Conservation (phyloP, 2,329 filamentous ascomycete species). For the Aureobasidium sp. region DNA sequence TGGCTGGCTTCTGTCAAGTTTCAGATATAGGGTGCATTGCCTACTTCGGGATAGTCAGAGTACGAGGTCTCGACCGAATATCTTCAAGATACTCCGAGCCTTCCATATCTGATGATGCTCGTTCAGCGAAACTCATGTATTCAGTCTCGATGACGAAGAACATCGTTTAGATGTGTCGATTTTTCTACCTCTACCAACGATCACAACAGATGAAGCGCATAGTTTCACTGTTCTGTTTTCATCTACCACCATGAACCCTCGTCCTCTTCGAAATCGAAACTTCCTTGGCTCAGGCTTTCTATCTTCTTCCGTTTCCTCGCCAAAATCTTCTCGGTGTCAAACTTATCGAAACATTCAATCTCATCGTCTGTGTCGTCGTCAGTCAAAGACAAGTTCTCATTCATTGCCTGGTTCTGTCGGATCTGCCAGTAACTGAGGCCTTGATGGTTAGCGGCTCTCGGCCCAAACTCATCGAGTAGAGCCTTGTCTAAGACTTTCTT, state of each 20-base stretch:
- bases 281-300: background rate
- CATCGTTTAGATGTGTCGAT: too few relatives aligned
- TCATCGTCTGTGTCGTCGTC: slow-evolving; percentile 3
- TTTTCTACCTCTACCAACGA: too few relatives aligned
- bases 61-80: background rate
- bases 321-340: background rate
- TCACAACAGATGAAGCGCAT: too few relatives aligned
- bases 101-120: background rate
- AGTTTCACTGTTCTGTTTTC: background rate
- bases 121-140: too few relatives aligned
- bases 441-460: background rate
- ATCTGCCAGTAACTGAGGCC: background rate
- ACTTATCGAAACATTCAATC: background rate
- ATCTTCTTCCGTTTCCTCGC: background rate
- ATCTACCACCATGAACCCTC: background rate
- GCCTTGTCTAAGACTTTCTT: background rate
- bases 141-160: too few relatives aligned
- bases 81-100: background rate
- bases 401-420: background rate
- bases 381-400: background rate
- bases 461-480: background rate
- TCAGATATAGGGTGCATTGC: background rate
- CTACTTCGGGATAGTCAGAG: background rate
- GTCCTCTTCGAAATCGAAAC: background rate
- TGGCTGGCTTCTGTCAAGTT: background rate